Evolutionary conservation across 1,284 basidiomycete genomes (phyloP).

Genomic region (Ustilago vetiveriae): DNA sequence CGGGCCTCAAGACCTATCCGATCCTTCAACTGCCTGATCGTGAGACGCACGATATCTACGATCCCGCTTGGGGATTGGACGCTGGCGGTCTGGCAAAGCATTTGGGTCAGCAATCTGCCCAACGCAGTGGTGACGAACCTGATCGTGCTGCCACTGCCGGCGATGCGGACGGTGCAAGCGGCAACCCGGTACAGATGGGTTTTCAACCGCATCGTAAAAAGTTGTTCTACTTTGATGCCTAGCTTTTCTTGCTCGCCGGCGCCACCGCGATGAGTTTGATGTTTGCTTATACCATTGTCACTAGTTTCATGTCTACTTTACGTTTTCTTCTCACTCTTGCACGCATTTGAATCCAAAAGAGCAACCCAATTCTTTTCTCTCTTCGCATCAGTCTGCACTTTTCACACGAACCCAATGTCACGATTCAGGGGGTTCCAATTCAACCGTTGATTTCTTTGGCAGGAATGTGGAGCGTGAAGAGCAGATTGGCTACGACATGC

Average conservation of each 20-base stretch:
- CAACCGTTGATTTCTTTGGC: no score
- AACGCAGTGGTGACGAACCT: background rate
- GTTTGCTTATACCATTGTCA: no score
- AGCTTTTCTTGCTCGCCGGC: background rate
- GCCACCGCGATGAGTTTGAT: background rate
- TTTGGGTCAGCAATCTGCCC: conserved; percentile 5
- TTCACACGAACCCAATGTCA: no score
- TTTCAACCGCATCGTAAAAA: conserved; percentile 49
- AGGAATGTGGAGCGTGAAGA: background rate
- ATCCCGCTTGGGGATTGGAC: conserved; percentile 48
- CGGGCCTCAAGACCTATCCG: conserved; percentile 54
- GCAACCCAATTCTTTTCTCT: background rate
- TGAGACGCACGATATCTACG: conserved; percentile 60
- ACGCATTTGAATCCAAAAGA: no score
- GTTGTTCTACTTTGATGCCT: conserved; percentile 58
- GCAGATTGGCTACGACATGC: conserved; percentile 15
- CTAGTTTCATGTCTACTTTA: no score
- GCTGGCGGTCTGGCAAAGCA: conserved; percentile 39
- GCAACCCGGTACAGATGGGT: conserved; percentile 15
- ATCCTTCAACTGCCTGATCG: conserved; percentile 53
- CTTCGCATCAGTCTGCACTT: no score
- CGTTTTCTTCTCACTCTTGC: background rate
- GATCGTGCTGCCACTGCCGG: no score
- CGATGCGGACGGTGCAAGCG: background rate
- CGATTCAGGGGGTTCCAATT: no score